Base-by-base conservation (phyloP, 2,329 filamentous ascomycete genomes). In the Fusarium fujikuroi region DNA sequence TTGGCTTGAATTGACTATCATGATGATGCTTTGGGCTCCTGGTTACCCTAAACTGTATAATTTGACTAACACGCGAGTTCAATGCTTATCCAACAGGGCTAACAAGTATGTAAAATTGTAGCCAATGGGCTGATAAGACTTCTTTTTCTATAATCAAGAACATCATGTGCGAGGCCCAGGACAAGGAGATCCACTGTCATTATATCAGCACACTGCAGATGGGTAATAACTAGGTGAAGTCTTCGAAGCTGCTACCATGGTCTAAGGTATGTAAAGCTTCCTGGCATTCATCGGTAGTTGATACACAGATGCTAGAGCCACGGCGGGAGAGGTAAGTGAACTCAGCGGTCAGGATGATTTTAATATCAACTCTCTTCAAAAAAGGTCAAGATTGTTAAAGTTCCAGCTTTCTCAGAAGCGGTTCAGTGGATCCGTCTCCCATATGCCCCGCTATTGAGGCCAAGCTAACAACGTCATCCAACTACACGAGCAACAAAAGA, bases 381-480 rank as follows among this genome's bases (percentile, higher is more conserved):
- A 30, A 34, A n/a, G n/a, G 34, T 30, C 46, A 34, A 62, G 25
- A 54, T 68, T 19, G 37, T 39, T 46, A 53, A 50, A 53, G 54
- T 42, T 32, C 25, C 10, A 11, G 32, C 40, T 28, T 28, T 59
- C 56, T 47, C 37, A 21, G 21, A 16, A 40, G 30, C 16, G 39
- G 66, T 32, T 23, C 52, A 64, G 71, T 72, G 63, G 66, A 49
- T 40, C 70, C 66, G n/a, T 30, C 28, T 25, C 12, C 37, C 50
- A 66, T 63, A 42, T 72, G 70, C 71, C 71, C 71, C 71, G 52
- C 72, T 46, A 61, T 70, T 42, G 40, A 73, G 56, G 60, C 39
- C 60, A 46, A 16, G 52, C 44, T 56, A 39, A 59, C 58, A 69
- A 76, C 66, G 74, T 74, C 60, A 71, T 69, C 67, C 57, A 67